Evolutionary conservation across 164 flowering plant species (phyloP).

Genomic region (Liriodendron chinense): DNA sequence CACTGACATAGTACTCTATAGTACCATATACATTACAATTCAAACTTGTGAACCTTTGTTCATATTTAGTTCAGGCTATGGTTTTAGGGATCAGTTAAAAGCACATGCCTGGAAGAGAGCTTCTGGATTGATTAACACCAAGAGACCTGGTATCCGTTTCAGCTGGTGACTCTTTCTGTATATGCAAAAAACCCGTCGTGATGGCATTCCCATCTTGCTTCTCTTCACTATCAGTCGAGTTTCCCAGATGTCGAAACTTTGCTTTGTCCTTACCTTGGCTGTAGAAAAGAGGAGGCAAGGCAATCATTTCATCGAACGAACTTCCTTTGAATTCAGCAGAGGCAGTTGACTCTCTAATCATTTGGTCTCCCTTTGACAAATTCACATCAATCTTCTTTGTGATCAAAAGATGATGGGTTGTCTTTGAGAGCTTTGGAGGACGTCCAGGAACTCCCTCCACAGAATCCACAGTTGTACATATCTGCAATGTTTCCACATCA

Average conservation of each 20-base stretch:
- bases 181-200: slow-evolving; percentile 13
- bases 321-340: slow-evolving; percentile 34
- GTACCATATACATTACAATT: background rate
- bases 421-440: slow-evolving; percentile 42
- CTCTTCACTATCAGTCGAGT: slow-evolving; percentile 37
- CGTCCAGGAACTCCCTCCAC: slow-evolving; percentile 26
- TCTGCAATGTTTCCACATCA: slow-evolving; percentile 19
- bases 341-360: slow-evolving; percentile 27
- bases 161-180: slow-evolving; percentile 55
- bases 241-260: slow-evolving; percentile 31
- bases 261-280: slow-evolving; percentile 24
- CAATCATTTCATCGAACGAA: slow-evolving; percentile 21
- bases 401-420: slow-evolving; percentile 45
- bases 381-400: slow-evolving; percentile 34
- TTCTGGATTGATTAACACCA: slow-evolving; percentile 23
- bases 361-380: slow-evolving; percentile 29
- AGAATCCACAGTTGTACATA: slow-evolving; percentile 40
- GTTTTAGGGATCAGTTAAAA: no score
- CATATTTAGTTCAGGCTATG: background rate
- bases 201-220: slow-evolving; percentile 25
- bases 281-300: slow-evolving; percentile 25
- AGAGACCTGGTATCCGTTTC: slow-evolving; percentile 59
- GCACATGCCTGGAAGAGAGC: slow-evolving; percentile 39
- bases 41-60: background rate
- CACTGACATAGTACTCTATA: background rate